A percentile compares a stretch with the other conserved stretches of the same genome.
phyloP scores from a whole-genome alignment of 2,329 filamentous ascomycete species.

The Colletotrichum sp. region DNA sequence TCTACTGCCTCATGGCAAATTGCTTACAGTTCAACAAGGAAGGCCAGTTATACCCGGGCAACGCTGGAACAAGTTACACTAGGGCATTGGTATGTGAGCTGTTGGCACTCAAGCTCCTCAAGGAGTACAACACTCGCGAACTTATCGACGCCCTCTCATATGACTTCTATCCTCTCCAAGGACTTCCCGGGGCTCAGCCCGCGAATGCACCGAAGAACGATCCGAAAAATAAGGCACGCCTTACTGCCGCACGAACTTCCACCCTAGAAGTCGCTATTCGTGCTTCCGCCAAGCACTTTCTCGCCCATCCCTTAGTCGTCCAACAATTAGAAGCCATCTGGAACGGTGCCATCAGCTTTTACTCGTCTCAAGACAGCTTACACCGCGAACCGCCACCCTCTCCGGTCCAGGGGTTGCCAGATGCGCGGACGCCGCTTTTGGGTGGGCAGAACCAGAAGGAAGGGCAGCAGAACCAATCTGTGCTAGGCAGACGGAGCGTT shows the following conservation, averaged over 20 bases:
- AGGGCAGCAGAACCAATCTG: constrained; percentile 29
- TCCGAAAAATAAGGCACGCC: constrained; percentile 47
- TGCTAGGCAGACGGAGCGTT: constrained; percentile 71
- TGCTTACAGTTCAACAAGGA: constrained; percentile 94
- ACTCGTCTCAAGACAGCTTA: constrained; percentile 83
- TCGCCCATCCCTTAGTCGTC: constrained; percentile 89
- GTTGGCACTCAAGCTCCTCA: constrained; percentile 85
- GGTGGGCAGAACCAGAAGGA: constrained; percentile 38
- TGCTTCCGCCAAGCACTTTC: constrained; percentile 88
- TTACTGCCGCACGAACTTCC: constrained; percentile 77
- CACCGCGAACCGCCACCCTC: constrained; percentile 63
- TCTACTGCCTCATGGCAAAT: constrained; percentile 93
- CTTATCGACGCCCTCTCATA: constrained; percentile 94
- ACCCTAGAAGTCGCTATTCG: constrained; percentile 93
- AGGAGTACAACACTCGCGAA: constrained; percentile 87
- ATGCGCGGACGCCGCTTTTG: constrained; percentile 58
- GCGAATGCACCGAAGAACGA: constrained; percentile 40
- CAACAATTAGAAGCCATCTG: constrained; percentile 97
- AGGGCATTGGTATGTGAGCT: constrained; percentile 90
- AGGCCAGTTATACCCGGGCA: constrained; percentile 79
- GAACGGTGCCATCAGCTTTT: constrained; percentile 94
- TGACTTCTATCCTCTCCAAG: constrained; percentile 92
- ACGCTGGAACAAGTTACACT: constrained; percentile 82
- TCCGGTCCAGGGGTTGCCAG: constrained; percentile 35
- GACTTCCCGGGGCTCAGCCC: constrained; percentile 60